phyloP scores from a whole-genome alignment of 768 basidiomycete genomes.

The Dioszegia aurantiaca region DNA sequence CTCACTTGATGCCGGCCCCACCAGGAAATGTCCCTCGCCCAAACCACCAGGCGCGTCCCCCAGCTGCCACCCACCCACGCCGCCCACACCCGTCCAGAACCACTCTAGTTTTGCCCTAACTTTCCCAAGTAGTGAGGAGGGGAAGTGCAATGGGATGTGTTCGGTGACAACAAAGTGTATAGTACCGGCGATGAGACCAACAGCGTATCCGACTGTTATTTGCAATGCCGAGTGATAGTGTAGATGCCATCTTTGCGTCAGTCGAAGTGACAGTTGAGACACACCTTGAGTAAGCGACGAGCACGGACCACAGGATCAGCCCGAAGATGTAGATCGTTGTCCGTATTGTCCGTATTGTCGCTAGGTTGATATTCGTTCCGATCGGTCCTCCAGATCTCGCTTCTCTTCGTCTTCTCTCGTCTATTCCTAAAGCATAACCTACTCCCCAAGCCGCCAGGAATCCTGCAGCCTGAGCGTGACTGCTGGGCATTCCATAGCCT shows the following conservation, averaged over 20 bases:
- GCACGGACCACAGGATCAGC: conserved; percentile 35
- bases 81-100: conserved; percentile 36
- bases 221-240: conserved; percentile 47
- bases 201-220: conserved; percentile 36
- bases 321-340: conserved; percentile 31
- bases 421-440: conserved; percentile 26
- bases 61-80: conserved; percentile 35
- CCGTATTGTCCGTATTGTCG: conserved; percentile 14
- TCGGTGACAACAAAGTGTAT: conserved; percentile 33
- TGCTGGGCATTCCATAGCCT: conserved; percentile 51
- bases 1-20: neutral
- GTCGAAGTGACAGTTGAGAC: conserved; percentile 2
- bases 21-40: conserved; percentile 29
- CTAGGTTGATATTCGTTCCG: neutral
- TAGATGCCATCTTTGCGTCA: conserved; percentile 34
- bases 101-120: conserved; percentile 18
- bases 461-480: conserved; percentile 48
- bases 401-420: conserved; percentile 9
- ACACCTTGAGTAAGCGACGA: conserved; percentile 47
- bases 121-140: conserved; percentile 16
- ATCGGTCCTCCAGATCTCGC: neutral
- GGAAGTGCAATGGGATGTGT: conserved; percentile 34
- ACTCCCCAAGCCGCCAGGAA: conserved; percentile 40
- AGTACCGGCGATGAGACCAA: conserved; percentile 28
- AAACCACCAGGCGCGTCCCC: conserved; percentile 39